phyloP scores from a whole-genome alignment of 768 basidiomycete genomes.

The Leccinum incarnatum region DNA sequence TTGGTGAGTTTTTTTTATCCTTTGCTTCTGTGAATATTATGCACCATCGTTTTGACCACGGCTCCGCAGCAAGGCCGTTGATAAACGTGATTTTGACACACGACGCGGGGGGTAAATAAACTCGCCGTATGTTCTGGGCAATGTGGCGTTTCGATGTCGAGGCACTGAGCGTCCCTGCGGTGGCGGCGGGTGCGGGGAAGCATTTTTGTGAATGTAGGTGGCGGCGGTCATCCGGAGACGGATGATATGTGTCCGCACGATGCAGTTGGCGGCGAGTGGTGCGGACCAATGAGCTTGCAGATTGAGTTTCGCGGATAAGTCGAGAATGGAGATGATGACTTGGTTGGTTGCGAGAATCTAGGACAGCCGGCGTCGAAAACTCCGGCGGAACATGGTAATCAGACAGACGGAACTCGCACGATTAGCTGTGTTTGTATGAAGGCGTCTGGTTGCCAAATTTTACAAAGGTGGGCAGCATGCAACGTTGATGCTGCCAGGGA shows the following conservation, averaged over 20 bases:
- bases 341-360: background rate
- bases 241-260: background rate
- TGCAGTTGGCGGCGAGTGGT: background rate
- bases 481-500: background rate
- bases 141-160: constrained; percentile 10
- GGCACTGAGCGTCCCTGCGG: constrained; percentile 14
- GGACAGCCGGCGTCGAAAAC: background rate
- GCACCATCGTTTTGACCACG: background rate
- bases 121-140: constrained; percentile 9
- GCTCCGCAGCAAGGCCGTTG: background rate
- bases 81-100: constrained; percentile 6
- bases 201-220: background rate
- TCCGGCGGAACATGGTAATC: background rate
- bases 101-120: constrained; percentile 2
- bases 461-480: background rate
- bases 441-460: constrained; percentile 1
- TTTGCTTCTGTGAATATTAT: background rate
- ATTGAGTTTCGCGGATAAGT: background rate
- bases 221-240: constrained; percentile 11
- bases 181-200: constrained; percentile 27
- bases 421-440: too few relatives aligned
- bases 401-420: background rate
- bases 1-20: background rate
- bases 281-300: background rate
- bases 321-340: background rate